Evolutionary conservation across 352 stramenopile genomes (phyloP).

Genomic region (Achlya hypogyna): DNA sequence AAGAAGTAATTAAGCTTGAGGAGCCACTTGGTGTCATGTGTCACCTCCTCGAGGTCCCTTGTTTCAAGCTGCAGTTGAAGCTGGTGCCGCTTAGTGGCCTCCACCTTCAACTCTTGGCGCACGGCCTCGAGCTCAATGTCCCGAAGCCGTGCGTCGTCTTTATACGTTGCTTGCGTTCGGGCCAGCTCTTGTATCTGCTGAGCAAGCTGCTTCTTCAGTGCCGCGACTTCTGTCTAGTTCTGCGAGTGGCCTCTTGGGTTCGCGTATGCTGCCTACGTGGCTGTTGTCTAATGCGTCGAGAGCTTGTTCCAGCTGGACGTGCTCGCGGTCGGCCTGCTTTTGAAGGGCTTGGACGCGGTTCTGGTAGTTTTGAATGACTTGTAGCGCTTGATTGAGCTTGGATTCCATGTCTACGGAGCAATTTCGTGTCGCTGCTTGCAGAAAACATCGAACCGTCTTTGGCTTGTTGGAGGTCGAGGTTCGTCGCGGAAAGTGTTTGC

Average conservation of each 20-base stretch:
- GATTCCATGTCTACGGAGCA: slow-evolving; percentile 38
- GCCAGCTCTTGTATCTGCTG: neutral
- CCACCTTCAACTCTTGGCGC: neutral
- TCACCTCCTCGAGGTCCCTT: neutral
- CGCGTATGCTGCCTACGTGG: neutral
- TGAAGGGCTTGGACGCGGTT: slow-evolving; percentile 49
- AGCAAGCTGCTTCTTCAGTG: neutral
- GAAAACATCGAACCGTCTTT: slow-evolving; percentile 40
- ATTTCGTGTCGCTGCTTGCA: slow-evolving; percentile 34
- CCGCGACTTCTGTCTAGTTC: neutral
- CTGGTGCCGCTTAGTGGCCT: neutral
- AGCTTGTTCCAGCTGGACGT: neutral
- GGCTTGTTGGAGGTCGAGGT: slow-evolving; percentile 46
- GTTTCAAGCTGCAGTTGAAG: neutral
- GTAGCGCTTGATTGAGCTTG: slow-evolving; percentile 33
- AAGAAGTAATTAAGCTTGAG: too few relatives aligned
- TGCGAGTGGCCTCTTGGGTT: neutral
- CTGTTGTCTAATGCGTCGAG: neutral
- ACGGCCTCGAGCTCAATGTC: neutral
- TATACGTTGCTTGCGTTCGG: neutral
- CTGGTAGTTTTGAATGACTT: slow-evolving; percentile 41
- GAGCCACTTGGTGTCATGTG: too few relatives aligned
- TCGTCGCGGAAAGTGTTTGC: slow-evolving; percentile 19
- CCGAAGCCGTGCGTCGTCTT: neutral
- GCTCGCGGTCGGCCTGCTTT: slow-evolving; percentile 45